A percentile compares a stretch with the other conserved stretches of the same genome.
phyloP scores from a whole-genome alignment of 129 eudicot genomes.

The Scalesia atractyloides region DNA sequence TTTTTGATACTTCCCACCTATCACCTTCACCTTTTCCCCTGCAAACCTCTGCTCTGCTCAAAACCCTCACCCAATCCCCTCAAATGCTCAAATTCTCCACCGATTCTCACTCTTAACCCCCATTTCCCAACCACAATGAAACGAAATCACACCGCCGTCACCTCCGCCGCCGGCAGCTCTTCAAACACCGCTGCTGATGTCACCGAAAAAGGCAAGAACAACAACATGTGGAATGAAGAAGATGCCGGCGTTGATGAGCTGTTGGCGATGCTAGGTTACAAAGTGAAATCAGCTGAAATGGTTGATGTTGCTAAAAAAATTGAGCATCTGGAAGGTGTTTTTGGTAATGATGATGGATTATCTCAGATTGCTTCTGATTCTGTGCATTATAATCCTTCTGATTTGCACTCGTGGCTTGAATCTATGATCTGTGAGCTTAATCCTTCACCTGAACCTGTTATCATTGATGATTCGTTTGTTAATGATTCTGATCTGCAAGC shows the following conservation, averaged over 20 bases:
- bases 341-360: conserved; percentile 50
- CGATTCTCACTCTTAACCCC: conserved; percentile 16
- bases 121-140: conserved; percentile 34
- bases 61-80: conserved; percentile 35
- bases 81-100: conserved; percentile 42
- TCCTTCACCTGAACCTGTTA: conserved; percentile 12
- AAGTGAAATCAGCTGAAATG: conserved; percentile 73
- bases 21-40: conserved; percentile 38
- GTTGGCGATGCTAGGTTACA: conserved; percentile 70
- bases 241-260: conserved; percentile 72
- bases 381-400: conserved; percentile 75
- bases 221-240: conserved; percentile 38
- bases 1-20: conserved; percentile 25
- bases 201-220: conserved; percentile 32
- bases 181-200: conserved; percentile 8
- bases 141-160: conserved; percentile 20
- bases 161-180: conserved; percentile 25
- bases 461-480: conserved; percentile 33
- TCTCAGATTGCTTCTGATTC: conserved; percentile 56
- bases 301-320: conserved; percentile 76
- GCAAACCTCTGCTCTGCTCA: conserved; percentile 24
- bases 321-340: conserved; percentile 58
- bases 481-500: conserved; percentile 45
- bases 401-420: conserved; percentile 66
- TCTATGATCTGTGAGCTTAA: conserved; percentile 66